Evolutionary conservation across 805 yeast species (phyloP), one percentile per base, ranked within the genome.

Genomic region (Ogataea pilisensis): DNA sequence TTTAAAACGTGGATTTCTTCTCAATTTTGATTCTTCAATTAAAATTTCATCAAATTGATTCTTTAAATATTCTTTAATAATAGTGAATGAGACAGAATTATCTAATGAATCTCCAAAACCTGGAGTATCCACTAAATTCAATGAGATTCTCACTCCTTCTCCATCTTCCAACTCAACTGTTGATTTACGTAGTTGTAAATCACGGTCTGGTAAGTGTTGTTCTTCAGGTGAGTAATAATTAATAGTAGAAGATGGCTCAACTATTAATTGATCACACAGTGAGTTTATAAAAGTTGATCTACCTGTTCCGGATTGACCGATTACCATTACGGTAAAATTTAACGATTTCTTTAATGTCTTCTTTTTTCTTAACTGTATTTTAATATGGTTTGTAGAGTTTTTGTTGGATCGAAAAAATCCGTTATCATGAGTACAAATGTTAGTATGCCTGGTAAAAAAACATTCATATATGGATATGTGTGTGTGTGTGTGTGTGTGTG

Each of bases 201-300:
- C 79, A 39, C 76, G 64, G 37, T 70, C 76, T 1, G 70, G 63
- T 7, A 68, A 58, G 3, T 57, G 58, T n/a, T 75, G 68, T 49
- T 82, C 87, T 28, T 81, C 64, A 1, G 61, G 63, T 3, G 61
- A 40, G 39, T 57, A 58, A 26, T 44, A 35, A 31, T 46, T 45
- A 12, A 45, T 48, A 12, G 88, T 80, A 24, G 82, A 74, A 2
- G 85, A 76, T 0, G 80, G 72, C 31, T 84, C 87, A 11, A 85
- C 91, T 29, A 89, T 89, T 51, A 84, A 80, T 49, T 89, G 93
- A 44, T 85, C 95, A 66, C 96, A 89, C 39, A 89, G 70, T 28
- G 95, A 84, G 67, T 90, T 89, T 60, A 90, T 86, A 55, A 89
- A 83, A 5, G 96, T 89, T n/a, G 95, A 84, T 60, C 96, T 76